These are phyloP conservation scores for Ceratocystis harringtonii DNA, from an alignment of 2,329 filamentous ascomycete genomes.

Conservation along the genomic window DNA sequence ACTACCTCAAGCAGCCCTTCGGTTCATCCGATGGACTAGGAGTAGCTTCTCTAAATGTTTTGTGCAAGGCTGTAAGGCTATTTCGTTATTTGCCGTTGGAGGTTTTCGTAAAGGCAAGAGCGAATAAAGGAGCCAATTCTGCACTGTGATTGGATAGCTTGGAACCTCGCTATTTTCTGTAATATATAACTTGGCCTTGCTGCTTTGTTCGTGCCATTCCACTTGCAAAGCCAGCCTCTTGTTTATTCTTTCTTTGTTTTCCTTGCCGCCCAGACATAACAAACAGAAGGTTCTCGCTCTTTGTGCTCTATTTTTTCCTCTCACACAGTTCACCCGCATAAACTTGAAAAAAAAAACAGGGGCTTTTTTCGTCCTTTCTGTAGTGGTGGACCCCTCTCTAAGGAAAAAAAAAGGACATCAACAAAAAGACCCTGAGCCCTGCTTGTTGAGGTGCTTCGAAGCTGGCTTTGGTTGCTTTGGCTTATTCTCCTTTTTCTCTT, in stretches of 20 bases:
- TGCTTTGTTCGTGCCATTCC: not conserved
- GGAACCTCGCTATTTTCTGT: not conserved
- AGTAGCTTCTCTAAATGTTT: not conserved
- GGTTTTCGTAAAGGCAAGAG: not conserved
- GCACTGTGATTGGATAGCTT: not conserved
- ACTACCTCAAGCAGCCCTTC: not conserved
- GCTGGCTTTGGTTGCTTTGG: not conserved
- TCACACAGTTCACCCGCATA: not conserved
- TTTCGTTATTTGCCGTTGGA: not conserved
- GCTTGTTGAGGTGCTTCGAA: not conserved
- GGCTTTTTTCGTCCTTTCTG: not conserved
- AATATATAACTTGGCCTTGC: too few relatives aligned
- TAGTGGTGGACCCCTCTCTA: not conserved
- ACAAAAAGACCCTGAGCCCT: conserved; percentile 8
- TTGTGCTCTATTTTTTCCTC: not conserved
- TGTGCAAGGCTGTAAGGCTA: not conserved
- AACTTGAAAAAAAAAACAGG: not conserved
- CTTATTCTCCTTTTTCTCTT: conserved; percentile 2
- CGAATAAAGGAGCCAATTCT: not conserved
- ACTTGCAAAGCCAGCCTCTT: not conserved
- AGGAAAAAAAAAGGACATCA: conserved; percentile 3
- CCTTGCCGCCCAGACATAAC: not conserved
- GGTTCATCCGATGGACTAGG: not conserved
- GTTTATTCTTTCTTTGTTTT: not conserved
- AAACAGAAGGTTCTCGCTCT: not conserved